Conservation (phyloP, 305 asterid genomes). For the Fraxinus dipetala region DNA sequence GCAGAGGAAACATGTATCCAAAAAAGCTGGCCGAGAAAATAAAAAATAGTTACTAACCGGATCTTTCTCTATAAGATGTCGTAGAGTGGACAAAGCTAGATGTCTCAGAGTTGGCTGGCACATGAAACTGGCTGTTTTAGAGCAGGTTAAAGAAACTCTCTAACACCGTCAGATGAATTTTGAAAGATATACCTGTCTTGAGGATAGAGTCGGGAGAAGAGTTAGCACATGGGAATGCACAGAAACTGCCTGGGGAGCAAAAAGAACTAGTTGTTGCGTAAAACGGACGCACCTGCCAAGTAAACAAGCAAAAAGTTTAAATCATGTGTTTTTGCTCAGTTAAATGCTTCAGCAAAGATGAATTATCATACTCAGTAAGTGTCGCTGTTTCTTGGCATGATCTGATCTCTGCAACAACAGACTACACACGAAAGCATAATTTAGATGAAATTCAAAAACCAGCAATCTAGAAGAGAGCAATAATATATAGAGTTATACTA, state of each 20-base stretch:
- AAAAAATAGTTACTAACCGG: slow-evolving; percentile 63
- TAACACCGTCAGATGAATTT: slow-evolving; percentile 22
- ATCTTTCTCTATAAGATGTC: slow-evolving; percentile 98
- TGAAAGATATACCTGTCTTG: slow-evolving; percentile 73
- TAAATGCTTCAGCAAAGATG: slow-evolving; percentile 24
- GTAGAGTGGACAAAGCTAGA: slow-evolving; percentile 87
- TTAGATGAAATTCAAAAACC: slow-evolving; percentile 33
- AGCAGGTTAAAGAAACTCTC: slow-evolving; percentile 18
- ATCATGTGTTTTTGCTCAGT: slow-evolving; percentile 12
- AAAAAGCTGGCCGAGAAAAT: slow-evolving; percentile 20
- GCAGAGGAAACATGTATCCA: neutral
- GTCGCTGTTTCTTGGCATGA: slow-evolving; percentile 87
- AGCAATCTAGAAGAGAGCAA: slow-evolving; percentile 24
- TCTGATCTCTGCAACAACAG: slow-evolving; percentile 96
- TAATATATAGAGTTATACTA: neutral
- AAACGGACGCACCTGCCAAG: slow-evolving; percentile 83
- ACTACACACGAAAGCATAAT: slow-evolving; percentile 52
- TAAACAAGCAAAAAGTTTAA: slow-evolving; percentile 22
- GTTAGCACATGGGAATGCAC: slow-evolving; percentile 91
- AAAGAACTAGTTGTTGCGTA: slow-evolving; percentile 94
- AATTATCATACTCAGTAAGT: slow-evolving; percentile 77
- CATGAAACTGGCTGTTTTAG: slow-evolving; percentile 33
- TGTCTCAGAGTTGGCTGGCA: slow-evolving; percentile 90
- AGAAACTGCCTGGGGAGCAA: slow-evolving; percentile 96
- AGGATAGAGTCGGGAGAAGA: slow-evolving; percentile 90